Base-by-base conservation (phyloP, 179 eudicot species). In the Amaranthus tricolor region DNA sequence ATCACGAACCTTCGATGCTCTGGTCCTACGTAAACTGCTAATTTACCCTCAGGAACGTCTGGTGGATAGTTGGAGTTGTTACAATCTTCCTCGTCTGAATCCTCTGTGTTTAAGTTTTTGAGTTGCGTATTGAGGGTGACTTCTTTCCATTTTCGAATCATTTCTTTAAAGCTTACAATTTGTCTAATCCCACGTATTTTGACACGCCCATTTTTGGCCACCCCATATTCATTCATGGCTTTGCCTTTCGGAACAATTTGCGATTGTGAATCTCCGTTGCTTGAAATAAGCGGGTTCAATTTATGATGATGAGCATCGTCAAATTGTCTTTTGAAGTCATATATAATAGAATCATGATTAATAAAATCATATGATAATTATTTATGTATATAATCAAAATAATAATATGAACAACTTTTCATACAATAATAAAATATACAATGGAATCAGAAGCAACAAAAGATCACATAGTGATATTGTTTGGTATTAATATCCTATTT, bases 1-100 rank as follows among this genome's bases (percentile, higher is more conserved):
- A 94, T 94, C 24, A 90, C 88, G 74, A 92, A 94, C 84, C 98
- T 92, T 70, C 93, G 85, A 15, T 82, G 85, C 90, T 92, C 96
- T 0, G 85, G 81, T 24, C 94, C 98, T 2, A 92, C 97, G 14
- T 92, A 90, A 6, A 94, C 97, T 0, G 93, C 98, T 76, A 94
- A 70, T 61, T 84, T 90, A 1, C 98, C 98, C 83, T 82, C 85
- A 0, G 98, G 96, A 51, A 94, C 94, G 72, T 80, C 97, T 0
- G 52, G 76, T 1, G 92, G 96, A 0, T 89, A 84, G 43, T 91
- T 90, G 0, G 88, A 91, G 82, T 87, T 94, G 7, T 78, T 85
- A 68, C 89, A 84, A n/a, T 86, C 79, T 9, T 92, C 98, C 61
- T 94, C 96, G 17, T 92, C 98, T 0, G 88, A 88, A 72, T 91